These are phyloP conservation scores for Raphanus sativus DNA, from an alignment of 345 rosid species.

Conservation along the genomic window DNA sequence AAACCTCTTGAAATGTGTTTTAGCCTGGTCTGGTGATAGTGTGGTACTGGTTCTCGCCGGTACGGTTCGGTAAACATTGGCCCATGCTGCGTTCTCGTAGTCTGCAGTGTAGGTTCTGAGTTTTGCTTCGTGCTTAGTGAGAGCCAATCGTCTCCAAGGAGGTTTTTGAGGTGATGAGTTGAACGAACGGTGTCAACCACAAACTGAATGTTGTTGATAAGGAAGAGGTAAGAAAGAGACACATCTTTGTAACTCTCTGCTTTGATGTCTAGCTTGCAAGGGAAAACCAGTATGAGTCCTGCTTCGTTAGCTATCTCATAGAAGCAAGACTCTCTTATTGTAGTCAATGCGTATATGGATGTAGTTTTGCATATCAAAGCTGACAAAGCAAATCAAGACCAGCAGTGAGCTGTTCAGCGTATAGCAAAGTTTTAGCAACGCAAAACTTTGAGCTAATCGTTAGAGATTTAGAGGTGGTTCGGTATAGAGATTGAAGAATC, in stretches of 20 bases:
- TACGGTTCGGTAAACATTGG: conserved; percentile 47
- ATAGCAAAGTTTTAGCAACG: too few relatives aligned
- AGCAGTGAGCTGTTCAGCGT: too few relatives aligned
- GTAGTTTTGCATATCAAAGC: too few relatives aligned
- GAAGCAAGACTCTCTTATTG: conserved; percentile 65
- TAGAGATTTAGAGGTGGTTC: too few relatives aligned
- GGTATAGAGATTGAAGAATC: too few relatives aligned
- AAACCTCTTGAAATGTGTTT: conserved; percentile 55
- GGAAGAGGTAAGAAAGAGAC: conserved; percentile 67
- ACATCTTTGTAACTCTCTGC: conserved; percentile 61
- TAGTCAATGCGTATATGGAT: not conserved
- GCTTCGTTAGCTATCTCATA: conserved; percentile 59
- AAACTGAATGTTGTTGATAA: conserved; percentile 67
- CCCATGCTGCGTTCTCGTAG: conserved; percentile 70
- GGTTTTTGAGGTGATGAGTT: conserved; percentile 44
- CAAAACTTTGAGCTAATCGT: too few relatives aligned
- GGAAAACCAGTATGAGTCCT: conserved; percentile 53
- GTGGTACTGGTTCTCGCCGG: conserved; percentile 36
- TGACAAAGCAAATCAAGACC: too few relatives aligned
- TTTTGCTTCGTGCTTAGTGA: conserved; percentile 49
- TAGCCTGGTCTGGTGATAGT: conserved; percentile 42
- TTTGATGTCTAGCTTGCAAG: conserved; percentile 75
- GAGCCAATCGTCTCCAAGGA: conserved; percentile 77
- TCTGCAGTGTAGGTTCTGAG: conserved; percentile 52
- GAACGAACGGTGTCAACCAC: conserved; percentile 52